Evolutionary conservation across 2,329 filamentous ascomycete genomes (phyloP), one percentile per base, ranked within the genome.

Genomic region (Epichloe brachyelytri): DNA sequence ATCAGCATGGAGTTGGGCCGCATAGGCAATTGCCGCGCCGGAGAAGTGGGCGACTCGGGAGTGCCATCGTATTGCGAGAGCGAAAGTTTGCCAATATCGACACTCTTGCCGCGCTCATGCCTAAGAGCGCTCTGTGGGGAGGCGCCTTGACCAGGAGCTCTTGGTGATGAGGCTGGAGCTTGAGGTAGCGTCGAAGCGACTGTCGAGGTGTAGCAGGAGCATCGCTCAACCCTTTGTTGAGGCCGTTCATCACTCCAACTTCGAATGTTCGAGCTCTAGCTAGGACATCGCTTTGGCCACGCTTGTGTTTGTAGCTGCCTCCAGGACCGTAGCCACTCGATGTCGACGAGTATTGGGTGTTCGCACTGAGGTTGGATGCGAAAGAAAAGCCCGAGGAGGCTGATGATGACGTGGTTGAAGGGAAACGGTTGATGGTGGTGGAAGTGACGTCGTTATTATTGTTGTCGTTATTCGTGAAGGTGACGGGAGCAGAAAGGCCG

Each of bases 141-240:
- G 61, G 58, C 37, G 60, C 55, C 48, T 62, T 58, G 38, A 57
- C 40, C 60, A 11, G 72, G 65, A 30, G 74, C 64, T 43, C 70
- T 65, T 14, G 70, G 61, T 15, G 69, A 65, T 6, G 71, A 59
- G 15, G 73, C 77, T 3, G 85, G 83, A 1, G 78, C 72, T 62
- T 86, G 85, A 3, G 83, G 79, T 6, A 89, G 74, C 22, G 86
- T 86, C 88, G 81, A 54, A 95, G 72, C 20, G 87, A 89, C 61
- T 86, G 85, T 49, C 88, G 83, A 54, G 85, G 83, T 57, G 77
- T 83, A 57, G 79, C 80, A 62, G 88, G 90, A 55, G 83, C 74
- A 58, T 79, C 81, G 36, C 81, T 79, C n/a, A 79, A 73, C 54
- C 68, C 65, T 52, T 66, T 68, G 58, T 71, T 67, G 49, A 68